Evolutionary conservation across 129 eudicot genomes (phyloP).

Genomic region (Pittosporum tobira): DNA sequence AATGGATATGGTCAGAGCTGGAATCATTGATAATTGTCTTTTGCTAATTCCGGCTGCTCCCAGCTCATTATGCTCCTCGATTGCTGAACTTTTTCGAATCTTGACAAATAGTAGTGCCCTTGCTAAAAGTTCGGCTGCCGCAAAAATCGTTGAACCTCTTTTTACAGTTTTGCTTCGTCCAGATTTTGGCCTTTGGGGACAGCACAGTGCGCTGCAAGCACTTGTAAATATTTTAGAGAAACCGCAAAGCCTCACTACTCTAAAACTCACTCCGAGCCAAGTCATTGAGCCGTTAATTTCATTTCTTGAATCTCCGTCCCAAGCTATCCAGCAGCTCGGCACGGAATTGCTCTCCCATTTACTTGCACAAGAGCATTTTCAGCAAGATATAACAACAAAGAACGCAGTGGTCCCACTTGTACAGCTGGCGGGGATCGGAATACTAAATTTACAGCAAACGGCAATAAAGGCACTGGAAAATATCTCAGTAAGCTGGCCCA

Average conservation of each 20-base stretch:
- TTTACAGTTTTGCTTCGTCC: slow-evolving; percentile 49
- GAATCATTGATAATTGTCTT: slow-evolving; percentile 59
- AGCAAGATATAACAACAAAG: slow-evolving; percentile 61
- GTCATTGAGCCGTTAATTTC: slow-evolving; percentile 60
- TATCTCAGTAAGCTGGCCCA: slow-evolving; percentile 67
- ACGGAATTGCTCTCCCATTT: slow-evolving; percentile 65
- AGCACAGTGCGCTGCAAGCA: slow-evolving; percentile 81
- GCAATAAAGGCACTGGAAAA: slow-evolving; percentile 64
- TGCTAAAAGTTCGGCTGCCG: slow-evolving; percentile 59
- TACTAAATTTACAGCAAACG: slow-evolving; percentile 57
- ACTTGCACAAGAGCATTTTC: slow-evolving; percentile 71
- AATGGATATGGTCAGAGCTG: slow-evolving; percentile 68
- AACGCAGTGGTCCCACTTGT: slow-evolving; percentile 67
- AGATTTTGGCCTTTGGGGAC: slow-evolving; percentile 69
- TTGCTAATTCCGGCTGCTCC: slow-evolving; percentile 51
- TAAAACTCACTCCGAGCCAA: slow-evolving; percentile 68
- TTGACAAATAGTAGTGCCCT: slow-evolving; percentile 74
- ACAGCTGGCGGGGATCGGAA: slow-evolving; percentile 70
- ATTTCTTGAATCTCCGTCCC: slow-evolving; percentile 67
- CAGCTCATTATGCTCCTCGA: slow-evolving; percentile 46
- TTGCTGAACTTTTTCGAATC: slow-evolving; percentile 69
- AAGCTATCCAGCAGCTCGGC: slow-evolving; percentile 80
- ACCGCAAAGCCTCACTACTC: slow-evolving; percentile 58
- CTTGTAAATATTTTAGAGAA: slow-evolving; percentile 76
- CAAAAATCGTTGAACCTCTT: slow-evolving; percentile 63